Evolutionary conservation across 108 stramenopile genomes (phyloP).

Genomic region (Discostella pseudostelligera): DNA sequence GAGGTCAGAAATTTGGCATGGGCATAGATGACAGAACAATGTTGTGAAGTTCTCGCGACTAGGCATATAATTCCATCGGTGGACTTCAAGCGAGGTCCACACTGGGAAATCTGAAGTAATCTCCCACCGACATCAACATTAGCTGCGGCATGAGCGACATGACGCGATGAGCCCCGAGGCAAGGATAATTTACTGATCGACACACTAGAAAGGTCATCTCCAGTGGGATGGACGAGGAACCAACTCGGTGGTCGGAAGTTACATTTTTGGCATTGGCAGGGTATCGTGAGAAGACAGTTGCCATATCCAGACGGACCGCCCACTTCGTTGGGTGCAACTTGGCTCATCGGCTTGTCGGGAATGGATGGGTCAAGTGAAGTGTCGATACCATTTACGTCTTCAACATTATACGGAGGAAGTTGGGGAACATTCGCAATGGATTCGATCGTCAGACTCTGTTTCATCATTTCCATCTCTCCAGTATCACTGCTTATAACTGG

Average conservation of each 20-base stretch:
- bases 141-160: slow-evolving; percentile 18
- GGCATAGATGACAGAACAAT: slow-evolving; percentile 45
- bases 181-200: slow-evolving; percentile 49
- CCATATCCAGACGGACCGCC: slow-evolving; percentile 48
- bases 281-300: slow-evolving; percentile 58
- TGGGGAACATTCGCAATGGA: neutral
- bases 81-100: slow-evolving; percentile 42
- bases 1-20: neutral
- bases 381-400: no score
- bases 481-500: no score
- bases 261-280: slow-evolving; percentile 62
- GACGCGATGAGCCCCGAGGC: slow-evolving; percentile 24
- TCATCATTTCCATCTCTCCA: neutral
- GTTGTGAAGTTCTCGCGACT: slow-evolving; percentile 44
- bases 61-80: slow-evolving; percentile 18
- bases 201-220: slow-evolving; percentile 48
- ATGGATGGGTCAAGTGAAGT: no score
- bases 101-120: slow-evolving; percentile 63
- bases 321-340: slow-evolving; percentile 6
- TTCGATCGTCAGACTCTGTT: neutral
- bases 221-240: slow-evolving; percentile 65
- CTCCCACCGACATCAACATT: slow-evolving; percentile 57
- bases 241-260: slow-evolving; percentile 6
- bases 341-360: neutral
- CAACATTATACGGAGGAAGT: no score